phyloP scores from a whole-genome alignment of 2,329 filamentous ascomycete species.

The Conoideocrella luteorostrata region DNA sequence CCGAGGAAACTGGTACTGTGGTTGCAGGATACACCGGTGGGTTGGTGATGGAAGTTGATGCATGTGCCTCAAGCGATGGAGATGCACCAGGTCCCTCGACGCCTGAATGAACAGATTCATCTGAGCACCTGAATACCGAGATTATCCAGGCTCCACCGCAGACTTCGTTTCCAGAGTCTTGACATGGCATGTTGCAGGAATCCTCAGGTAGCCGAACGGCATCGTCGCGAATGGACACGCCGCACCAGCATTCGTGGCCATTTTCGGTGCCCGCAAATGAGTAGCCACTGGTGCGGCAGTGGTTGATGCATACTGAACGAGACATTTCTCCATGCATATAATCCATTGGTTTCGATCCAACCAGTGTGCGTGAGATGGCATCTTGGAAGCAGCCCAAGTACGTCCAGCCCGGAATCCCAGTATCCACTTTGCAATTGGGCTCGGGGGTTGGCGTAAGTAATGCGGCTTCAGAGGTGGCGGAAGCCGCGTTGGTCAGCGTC shows the following conservation, averaged over 20 bases:
- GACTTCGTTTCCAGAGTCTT: conserved; percentile 10
- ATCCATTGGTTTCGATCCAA: conserved; percentile 17
- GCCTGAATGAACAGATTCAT: neutral
- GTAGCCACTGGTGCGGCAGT: conserved; percentile 36
- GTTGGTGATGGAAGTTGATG: neutral
- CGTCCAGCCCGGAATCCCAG: conserved; percentile 15
- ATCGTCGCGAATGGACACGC: conserved; percentile 19
- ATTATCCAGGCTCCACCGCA: conserved; percentile 23
- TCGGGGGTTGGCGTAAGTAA: neutral
- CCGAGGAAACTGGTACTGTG: conserved; percentile 2
- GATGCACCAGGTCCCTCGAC: neutral
- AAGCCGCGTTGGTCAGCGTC: neutral
- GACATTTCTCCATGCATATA: conserved; percentile 35
- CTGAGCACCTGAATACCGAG: conserved; percentile 13
- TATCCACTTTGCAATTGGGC: neutral
- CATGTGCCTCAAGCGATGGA: neutral
- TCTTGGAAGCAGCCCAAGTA: conserved; percentile 28
- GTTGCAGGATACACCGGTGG: too few relatives aligned
- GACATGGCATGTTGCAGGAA: conserved; percentile 17
- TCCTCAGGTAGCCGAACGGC: conserved; percentile 17
- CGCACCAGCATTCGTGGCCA: conserved; percentile 47
- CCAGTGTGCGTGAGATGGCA: conserved; percentile 14
- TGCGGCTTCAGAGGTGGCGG: neutral
- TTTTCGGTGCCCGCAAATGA: conserved; percentile 44
- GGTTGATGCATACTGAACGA: conserved; percentile 39